Evolutionary conservation across 768 basidiomycete genomes (phyloP).

Genomic region (Pulveroboletus sp.): DNA sequence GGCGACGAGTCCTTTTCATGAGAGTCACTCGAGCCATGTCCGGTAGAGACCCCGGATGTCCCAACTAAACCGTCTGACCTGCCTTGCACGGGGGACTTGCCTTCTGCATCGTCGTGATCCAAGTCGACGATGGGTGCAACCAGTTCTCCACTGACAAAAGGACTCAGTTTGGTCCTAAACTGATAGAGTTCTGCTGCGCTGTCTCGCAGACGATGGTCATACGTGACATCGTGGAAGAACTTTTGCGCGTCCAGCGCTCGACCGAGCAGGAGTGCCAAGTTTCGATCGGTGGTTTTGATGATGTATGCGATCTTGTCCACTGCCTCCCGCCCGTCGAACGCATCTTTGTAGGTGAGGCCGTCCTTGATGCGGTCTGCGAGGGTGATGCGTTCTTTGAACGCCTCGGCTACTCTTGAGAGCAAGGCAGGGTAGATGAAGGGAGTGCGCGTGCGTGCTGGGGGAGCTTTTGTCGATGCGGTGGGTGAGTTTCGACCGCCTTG

Average conservation of each 20-base stretch:
- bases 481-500: slow-evolving; percentile 41
- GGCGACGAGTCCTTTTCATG: slow-evolving; percentile 35
- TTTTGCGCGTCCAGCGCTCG: slow-evolving; percentile 96
- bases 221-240: slow-evolving; percentile 99
- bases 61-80: slow-evolving; percentile 20
- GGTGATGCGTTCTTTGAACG: slow-evolving; percentile 80
- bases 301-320: slow-evolving; percentile 97
- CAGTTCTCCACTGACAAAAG: slow-evolving; percentile 79
- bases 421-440: slow-evolving; percentile 94
- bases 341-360: slow-evolving; percentile 92
- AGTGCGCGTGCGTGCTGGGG: slow-evolving; percentile 44
- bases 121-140: slow-evolving; percentile 33
- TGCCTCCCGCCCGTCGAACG: slow-evolving; percentile 96
- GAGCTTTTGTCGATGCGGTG: slow-evolving; percentile 34
- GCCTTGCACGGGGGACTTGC: slow-evolving; percentile 25
- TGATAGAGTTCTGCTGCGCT: slow-evolving; percentile 89
- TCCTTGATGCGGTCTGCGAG: slow-evolving; percentile 86
- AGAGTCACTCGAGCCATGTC: slow-evolving; percentile 35
- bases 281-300: slow-evolving; percentile 97
- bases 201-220: slow-evolving; percentile 93
- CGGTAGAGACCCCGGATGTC: slow-evolving; percentile 24
- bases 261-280: slow-evolving; percentile 91
- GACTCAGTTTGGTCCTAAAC: slow-evolving; percentile 82
- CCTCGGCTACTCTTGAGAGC: slow-evolving; percentile 90
- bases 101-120: slow-evolving; percentile 35